Percentiles rank a stretch among this genome's conserved stretches.
Evolutionary conservation across 2,329 filamentous ascomycete species (phyloP).

Genomic region (Aspergillus neotritici): DNA sequence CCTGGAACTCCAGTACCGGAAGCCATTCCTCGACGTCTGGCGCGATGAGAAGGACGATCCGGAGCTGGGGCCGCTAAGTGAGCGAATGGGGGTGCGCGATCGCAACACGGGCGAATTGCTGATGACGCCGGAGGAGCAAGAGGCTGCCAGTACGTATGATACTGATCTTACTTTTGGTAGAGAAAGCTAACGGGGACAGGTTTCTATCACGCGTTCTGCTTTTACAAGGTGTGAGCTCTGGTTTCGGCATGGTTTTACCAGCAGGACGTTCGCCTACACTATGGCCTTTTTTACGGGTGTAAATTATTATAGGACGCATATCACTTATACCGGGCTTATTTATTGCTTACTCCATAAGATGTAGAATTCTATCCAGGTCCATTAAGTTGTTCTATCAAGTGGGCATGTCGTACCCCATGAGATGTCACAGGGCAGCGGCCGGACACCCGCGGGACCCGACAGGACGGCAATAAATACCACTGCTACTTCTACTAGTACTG

Average conservation of each 20-base stretch:
- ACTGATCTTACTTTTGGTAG: neutral
- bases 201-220: constrained; percentile 94
- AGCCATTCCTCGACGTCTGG: constrained; percentile 87
- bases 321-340: neutral
- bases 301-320: too few relatives aligned
- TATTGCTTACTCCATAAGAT: neutral
- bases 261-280: too few relatives aligned
- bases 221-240: constrained; percentile 71
- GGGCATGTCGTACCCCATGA: too few relatives aligned
- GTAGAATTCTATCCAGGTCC: neutral
- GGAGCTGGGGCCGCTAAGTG: constrained; percentile 74
- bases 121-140: constrained; percentile 81
- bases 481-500: too few relatives aligned
- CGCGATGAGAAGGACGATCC: constrained; percentile 81
- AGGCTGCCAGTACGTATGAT: constrained; percentile 61
- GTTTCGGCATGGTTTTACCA: too few relatives aligned
- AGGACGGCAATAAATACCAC: too few relatives aligned
- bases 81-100: constrained; percentile 90
- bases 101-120: constrained; percentile 60
- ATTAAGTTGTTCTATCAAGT: too few relatives aligned
- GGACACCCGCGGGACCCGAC: too few relatives aligned
- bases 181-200: constrained; percentile 26
- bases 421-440: neutral
- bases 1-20: constrained; percentile 89
- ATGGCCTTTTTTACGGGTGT: too few relatives aligned